Conservation (phyloP, 2,329 filamentous ascomycete genomes). For the Colletotrichum tamarilloi region DNA sequence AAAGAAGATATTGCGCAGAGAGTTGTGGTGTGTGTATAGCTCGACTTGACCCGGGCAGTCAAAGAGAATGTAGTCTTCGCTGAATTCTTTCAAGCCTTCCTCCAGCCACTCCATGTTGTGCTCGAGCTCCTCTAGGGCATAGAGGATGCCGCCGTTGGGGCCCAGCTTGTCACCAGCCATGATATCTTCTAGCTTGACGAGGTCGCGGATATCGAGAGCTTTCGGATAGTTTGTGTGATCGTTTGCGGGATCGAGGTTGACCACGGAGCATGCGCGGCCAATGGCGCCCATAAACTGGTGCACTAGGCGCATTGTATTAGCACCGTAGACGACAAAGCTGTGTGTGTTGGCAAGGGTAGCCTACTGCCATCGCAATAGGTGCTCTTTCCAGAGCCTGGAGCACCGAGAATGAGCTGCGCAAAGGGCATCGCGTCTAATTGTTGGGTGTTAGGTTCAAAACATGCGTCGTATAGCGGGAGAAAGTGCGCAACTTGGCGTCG, state of each 20-base stretch:
- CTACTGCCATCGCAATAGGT: slow-evolving; percentile 96
- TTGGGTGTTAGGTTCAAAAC: too few relatives aligned
- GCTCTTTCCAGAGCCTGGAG: slow-evolving; percentile 94
- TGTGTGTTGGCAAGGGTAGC: slow-evolving; percentile 7
- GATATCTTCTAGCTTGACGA: slow-evolving; percentile 92
- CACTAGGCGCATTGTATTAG: slow-evolving; percentile 61
- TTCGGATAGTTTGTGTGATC: slow-evolving; percentile 90
- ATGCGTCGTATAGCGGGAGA: background rate
- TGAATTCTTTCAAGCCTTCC: slow-evolving; percentile 80
- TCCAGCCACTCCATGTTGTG: slow-evolving; percentile 94
- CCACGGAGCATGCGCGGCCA: slow-evolving; percentile 91
- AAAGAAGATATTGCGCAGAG: slow-evolving; percentile 91
- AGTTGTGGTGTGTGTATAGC: slow-evolving; percentile 94
- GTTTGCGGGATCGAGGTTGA: slow-evolving; percentile 98
- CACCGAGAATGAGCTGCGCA: slow-evolving; percentile 88
- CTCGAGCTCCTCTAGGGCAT: slow-evolving; percentile 94
- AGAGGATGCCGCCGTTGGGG: slow-evolving; percentile 91
- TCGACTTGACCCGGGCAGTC: slow-evolving; percentile 98
- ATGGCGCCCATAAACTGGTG: slow-evolving; percentile 98
- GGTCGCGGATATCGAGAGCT: slow-evolving; percentile 88
- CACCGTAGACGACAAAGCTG: background rate
- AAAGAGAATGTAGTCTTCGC: slow-evolving; percentile 93
- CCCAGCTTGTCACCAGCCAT: slow-evolving; percentile 93
- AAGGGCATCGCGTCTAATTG: slow-evolving; percentile 62
- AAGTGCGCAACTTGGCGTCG: background rate